Conservation (phyloP, 352 stramenopile species). For the Globisporangium camurandrum region DNA sequence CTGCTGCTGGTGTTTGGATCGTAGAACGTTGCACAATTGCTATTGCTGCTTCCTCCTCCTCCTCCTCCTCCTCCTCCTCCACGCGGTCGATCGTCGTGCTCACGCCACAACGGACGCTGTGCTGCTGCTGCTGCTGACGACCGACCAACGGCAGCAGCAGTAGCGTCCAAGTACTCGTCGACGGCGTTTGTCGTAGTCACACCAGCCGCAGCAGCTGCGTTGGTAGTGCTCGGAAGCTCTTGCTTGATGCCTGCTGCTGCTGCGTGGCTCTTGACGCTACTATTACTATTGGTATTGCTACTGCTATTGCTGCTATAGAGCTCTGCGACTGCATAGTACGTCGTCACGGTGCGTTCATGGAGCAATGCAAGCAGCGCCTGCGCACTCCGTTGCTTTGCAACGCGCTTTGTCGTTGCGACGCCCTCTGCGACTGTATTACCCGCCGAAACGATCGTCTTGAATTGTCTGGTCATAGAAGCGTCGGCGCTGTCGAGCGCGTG, state of each 20-base stretch:
- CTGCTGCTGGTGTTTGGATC: not conserved
- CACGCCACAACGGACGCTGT: no score
- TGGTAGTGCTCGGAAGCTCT: not conserved
- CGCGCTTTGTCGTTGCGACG: conserved; percentile 69
- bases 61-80: conserved; percentile 1
- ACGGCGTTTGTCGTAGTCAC: no score
- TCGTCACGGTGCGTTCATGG: conserved; percentile 36
- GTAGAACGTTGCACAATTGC: conserved; percentile 13
- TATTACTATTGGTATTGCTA: no score
- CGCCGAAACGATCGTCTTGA: conserved; percentile 76
- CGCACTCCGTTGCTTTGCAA: conserved; percentile 71
- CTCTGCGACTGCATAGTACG: conserved; percentile 61
- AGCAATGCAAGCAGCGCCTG: conserved; percentile 64
- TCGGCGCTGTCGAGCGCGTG: conserved; percentile 40
- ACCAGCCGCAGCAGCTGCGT: no score
- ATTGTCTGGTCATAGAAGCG: conserved; percentile 57
- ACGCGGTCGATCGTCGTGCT: no score
- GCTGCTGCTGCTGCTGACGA: conserved; percentile 16
- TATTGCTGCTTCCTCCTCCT: conserved; percentile 9
- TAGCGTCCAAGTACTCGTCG: conserved; percentile 15
- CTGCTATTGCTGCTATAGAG: conserved; percentile 65
- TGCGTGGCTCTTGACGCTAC: no score
- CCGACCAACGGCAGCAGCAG: no score
- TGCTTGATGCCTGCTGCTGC: conserved; percentile 4
- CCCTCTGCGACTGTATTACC: conserved; percentile 65